Conservation (phyloP, 2,329 filamentous ascomycete species). For the Monosporascus sp. region DNA sequence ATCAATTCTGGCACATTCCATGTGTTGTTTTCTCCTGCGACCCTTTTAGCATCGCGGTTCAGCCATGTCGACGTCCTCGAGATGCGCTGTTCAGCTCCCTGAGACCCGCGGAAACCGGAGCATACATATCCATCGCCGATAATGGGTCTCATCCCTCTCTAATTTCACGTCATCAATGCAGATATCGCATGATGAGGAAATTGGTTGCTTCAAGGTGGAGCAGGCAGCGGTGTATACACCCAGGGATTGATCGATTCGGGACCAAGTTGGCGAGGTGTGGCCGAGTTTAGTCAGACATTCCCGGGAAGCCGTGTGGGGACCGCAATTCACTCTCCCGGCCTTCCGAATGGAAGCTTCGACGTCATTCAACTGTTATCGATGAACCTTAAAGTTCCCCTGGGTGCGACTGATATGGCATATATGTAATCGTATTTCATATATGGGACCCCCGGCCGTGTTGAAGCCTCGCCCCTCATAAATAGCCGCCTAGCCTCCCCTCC, state of each 20-base stretch:
- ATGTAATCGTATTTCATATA: not conserved
- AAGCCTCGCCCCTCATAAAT: not conserved
- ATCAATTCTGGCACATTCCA: no score
- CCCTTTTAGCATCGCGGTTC: no score
- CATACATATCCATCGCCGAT: no score
- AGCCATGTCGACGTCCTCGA: no score
- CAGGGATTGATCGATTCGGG: not conserved
- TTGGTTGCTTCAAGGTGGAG: not conserved
- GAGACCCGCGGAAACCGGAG: no score
- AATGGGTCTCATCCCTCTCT: no score
- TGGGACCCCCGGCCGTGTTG: not conserved
- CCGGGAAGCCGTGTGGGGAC: not conserved
- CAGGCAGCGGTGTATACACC: not conserved
- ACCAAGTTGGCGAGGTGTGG: not conserved
- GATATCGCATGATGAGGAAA: not conserved
- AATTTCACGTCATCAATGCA: no score
- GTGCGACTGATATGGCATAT: no score
- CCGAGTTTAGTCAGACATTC: not conserved
- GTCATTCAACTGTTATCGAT: not conserved
- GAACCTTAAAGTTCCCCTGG: not conserved
- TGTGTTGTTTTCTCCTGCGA: no score
- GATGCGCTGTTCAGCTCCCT: no score
- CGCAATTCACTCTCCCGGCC: not conserved
- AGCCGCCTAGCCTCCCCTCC: not conserved
- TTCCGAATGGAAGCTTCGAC: not conserved